Conservation (phyloP, 768 basidiomycete species). For the Kwoniella newhampshirensis region DNA sequence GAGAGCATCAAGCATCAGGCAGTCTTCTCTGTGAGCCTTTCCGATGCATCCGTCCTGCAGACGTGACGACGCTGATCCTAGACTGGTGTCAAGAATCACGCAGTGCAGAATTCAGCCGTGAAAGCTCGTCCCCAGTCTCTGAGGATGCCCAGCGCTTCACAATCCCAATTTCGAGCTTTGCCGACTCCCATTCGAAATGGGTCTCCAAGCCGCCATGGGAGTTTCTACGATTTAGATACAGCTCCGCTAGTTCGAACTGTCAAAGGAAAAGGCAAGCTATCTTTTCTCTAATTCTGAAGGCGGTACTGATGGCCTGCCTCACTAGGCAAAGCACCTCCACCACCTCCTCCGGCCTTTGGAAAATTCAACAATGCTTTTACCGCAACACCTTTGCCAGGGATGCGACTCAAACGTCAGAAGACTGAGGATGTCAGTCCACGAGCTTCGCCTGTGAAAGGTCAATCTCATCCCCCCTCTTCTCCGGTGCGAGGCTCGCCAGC, state of each 20-base stretch:
- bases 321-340: constrained; percentile 15
- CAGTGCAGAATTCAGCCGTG: constrained; percentile 22
- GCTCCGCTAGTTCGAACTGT: constrained; percentile 20
- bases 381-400: constrained; percentile 13
- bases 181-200: constrained; percentile 25
- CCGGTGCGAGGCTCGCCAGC: constrained; percentile 7
- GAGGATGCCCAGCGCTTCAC: constrained; percentile 4
- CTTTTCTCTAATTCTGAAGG: no score
- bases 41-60: neutral
- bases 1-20: constrained; percentile 43
- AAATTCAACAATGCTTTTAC: constrained; percentile 39
- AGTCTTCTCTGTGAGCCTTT: constrained; percentile 36
- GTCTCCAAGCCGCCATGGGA: constrained; percentile 13
- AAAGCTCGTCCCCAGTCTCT: constrained; percentile 23
- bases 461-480: constrained; percentile 1
- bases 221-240: constrained; percentile 7
- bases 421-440: constrained; percentile 23
- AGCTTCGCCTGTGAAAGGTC: constrained; percentile 11
- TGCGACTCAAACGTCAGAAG: constrained; percentile 29
- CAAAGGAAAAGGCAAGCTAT: constrained; percentile 37
- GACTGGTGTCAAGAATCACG: constrained; percentile 15
- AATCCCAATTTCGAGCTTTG: constrained; percentile 13
- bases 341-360: constrained; percentile 26
- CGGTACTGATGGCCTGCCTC: neutral
- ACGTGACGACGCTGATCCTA: neutral